Evolutionary conservation across 2,329 filamentous ascomycete species (phyloP), one percentile per base, ranked within the genome.

Genomic region (Cercospora sp.): DNA sequence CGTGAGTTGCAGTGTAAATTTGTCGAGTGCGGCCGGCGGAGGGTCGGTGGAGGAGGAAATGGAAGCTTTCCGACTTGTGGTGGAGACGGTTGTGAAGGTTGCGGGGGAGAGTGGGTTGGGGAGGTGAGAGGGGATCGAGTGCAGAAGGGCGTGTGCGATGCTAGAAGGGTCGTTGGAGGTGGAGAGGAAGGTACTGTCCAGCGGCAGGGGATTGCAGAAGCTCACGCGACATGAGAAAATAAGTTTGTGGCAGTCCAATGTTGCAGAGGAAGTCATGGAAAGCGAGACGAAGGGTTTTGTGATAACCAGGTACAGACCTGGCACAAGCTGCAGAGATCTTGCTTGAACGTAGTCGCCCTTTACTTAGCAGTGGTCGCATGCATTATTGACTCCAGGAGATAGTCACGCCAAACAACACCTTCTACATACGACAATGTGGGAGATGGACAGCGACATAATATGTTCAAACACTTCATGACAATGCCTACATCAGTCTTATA

Each of bases 21-120:
- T 97, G 71, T 87, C 87, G 13, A 88, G 85, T 75, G 86, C 89
- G 5, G 91, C 90, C 1, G 87, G 93, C 75, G 93, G 93, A 9
- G 91, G 93, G 21, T 91, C 89, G 0, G 88, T 94, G 6, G 94
- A 97, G 77, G 95, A 98, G 83, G 94, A 98, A 82, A 94, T 97
- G 89, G 93, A 94, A 77, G 92, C 91, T 0, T 90, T 97, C 74
- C 88, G 87, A 75, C 86, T 86, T 71, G 88, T 97, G 49, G 88
- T 94, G 34, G 86, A 91, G 67, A 87, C 91, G 58, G 86, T 94
- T 13, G 82, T 89, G 77, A 81, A 82, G 53, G 53, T 51, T 18
- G 63, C 53, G 10, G 24, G 37, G 6, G 45, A 45, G 32, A 24
- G 16, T 34, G 26, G 30, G 16, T 43, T 43, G 28, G 8, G 30